Evolutionary conservation across 2,329 filamentous ascomycete genomes (phyloP), one percentile per base, ranked within the genome.

Genomic region (Penicillium sp.): DNA sequence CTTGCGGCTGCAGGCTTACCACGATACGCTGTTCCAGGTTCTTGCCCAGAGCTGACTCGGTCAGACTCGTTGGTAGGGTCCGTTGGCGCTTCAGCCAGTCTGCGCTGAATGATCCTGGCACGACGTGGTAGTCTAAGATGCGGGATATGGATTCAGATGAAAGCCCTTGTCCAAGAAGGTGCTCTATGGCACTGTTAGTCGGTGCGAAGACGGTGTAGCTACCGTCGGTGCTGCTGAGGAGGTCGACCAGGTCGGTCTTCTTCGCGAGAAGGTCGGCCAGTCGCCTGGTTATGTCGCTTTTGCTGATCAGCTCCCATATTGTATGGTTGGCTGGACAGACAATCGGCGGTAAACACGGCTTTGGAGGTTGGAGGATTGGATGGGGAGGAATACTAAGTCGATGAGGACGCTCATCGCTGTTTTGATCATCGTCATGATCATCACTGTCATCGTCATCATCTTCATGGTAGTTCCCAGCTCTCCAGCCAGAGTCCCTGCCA

Each of bases 141-240:
- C 75, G 73, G 68, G 86, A 79, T 46, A 94, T 82, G 64, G 87
- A 83, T 41, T n/a, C n/a, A n/a, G 77, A 76, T 4, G 82, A 83
- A 67, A 45, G 9, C 30, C 35, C 73, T 66, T 36, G 66, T 43
- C 77, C 66, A 46, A 77, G 65, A 14, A 81, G 74, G 66, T 77
- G 79, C 43, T 84, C 79, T 54, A 96, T 91, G 0, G 88, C 88
- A 34, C 75, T 70, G 61, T 95, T 80, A 1, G 79, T 81, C 0
- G 90, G 90, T 2, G 86, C 85, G 56, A 95, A 94, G 35, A 93
- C 67, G 1, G 90, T 95, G 58, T 84, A 80, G 64, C 91, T 90
- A 15, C 78, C 72, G 23, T 77, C 68, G 2, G 86, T 91, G 57
- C 78, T 78, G 67, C 94, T 93, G 18, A 96, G 77, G 3, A 81